Percentiles rank a stretch among this genome's conserved stretches.
Evolutionary conservation across 2,329 filamentous ascomycete species (phyloP).

Genomic region (Xylaria sp.): DNA sequence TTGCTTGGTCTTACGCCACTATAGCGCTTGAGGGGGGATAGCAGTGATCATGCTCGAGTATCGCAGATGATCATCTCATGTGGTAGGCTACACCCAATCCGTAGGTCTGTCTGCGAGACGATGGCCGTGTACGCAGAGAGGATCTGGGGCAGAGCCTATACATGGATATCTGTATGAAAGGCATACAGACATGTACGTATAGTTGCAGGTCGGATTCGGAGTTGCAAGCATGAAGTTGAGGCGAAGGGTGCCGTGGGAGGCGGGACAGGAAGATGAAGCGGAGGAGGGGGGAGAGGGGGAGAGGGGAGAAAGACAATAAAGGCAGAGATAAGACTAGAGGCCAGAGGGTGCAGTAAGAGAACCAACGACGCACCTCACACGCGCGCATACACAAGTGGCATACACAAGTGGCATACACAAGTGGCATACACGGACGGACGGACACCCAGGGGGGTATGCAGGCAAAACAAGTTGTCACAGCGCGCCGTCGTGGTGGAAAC

Average conservation of each 20-base stretch:
- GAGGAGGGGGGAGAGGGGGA: background rate
- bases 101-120: background rate
- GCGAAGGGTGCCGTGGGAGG: constrained; percentile 14
- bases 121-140: background rate
- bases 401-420: background rate
- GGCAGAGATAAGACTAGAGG: too few species aligned
- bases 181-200: background rate
- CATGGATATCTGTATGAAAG: background rate
- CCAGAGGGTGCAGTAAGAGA: background rate
- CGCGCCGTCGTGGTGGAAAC: background rate
- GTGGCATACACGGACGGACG: background rate
- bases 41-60: background rate
- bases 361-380: constrained; percentile 15
- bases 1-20: background rate
- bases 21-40: background rate
- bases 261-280: background rate
- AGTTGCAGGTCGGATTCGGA: background rate
- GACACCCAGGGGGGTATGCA: background rate
- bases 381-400: background rate
- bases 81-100: background rate
- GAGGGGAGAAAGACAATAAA: constrained; percentile 1
- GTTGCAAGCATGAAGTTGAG: background rate
- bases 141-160: background rate
- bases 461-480: background rate
- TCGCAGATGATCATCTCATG: background rate